Evolutionary conservation across 345 rosid genomes (phyloP), one percentile per base, ranked within the genome.

Genomic region (Eucalyptus curtisii): DNA sequence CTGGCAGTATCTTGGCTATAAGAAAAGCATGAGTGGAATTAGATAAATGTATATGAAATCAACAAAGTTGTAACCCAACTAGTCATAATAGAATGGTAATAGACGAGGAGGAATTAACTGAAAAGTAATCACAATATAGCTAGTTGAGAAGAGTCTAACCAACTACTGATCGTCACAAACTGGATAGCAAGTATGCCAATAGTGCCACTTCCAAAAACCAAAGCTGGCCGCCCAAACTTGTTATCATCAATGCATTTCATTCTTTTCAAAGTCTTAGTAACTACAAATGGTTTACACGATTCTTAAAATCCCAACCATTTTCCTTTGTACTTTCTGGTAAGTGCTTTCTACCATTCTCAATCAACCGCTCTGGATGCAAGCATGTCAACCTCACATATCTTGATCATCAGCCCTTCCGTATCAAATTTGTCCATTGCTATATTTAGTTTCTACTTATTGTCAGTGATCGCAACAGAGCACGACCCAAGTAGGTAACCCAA

Each of bases 1-100:
- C 99, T 25, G 99, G 99, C 90, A 98, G 92, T 91, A 98, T 97
- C 92, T 95, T 98, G 80, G 93, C 99, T 97, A 96, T 86, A 85
- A 86, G 10, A 53, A 92, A 59, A 89, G 90, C 81, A 64, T 42
- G 76, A 64, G 86, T 30, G 22, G 19, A 61, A 82, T 89, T 68
- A 89, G 47, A 49, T 55, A 16, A 61, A 16, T 10, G 82, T 37
- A 10, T 20, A 37, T 37, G 27, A 42, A 76, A 3, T 76, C 82
- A 37, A 76, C 47, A 19, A 37, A 19, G 82, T 76, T 76, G 82
- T 11, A 76, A 11, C 82, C 45, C 45, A 19, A 71, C 45, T 37
- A 71, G 42, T 37, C 47, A 76, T 76, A 37, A 76, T 37, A 37
- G 82, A 37, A 76, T 11, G 45, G 81, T 7, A 20, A 37, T 20